phyloP scores from a whole-genome alignment of 345 rosid species.

The Limnanthes douglasii region DNA sequence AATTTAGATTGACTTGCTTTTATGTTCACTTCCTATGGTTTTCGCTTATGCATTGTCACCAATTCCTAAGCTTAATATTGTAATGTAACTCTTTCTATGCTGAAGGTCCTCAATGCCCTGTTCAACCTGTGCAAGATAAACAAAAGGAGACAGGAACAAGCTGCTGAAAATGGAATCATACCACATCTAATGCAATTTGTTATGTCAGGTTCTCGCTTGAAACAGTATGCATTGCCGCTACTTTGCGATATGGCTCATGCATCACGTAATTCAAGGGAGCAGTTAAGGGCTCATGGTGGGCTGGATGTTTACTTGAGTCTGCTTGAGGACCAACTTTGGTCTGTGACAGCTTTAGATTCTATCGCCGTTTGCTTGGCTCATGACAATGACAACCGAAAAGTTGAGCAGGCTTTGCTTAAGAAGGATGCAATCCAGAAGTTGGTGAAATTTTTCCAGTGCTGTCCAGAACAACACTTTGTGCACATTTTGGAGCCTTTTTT shows the following conservation, averaged over 20 bases:
- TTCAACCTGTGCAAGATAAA: conserved; percentile 99
- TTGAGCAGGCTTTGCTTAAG: conserved; percentile 86
- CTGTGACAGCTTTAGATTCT: conserved; percentile 87
- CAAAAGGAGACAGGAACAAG: conserved; percentile 98
- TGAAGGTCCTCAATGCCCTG: conserved; percentile 88
- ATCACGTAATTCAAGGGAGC: conserved; percentile 95
- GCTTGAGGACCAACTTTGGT: conserved; percentile 83
- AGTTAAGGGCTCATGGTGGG: conserved; percentile 92
- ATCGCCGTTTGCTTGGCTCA: conserved; percentile 95
- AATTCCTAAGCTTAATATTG: conserved; percentile 4
- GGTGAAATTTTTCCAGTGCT: conserved; percentile 85
- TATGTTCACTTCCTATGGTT: neutral
- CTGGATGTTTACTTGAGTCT: conserved; percentile 86
- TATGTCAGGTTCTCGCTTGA: conserved; percentile 61
- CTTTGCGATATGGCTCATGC: conserved; percentile 99
- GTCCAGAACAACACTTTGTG: conserved; percentile 91
- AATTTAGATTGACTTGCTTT: neutral
- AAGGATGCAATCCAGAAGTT: conserved; percentile 78
- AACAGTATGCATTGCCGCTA: conserved; percentile 75
- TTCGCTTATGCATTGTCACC: neutral
- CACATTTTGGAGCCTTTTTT: conserved; percentile 97
- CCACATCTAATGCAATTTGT: conserved; percentile 92
- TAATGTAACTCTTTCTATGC: conserved; percentile 2
- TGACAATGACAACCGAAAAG: conserved; percentile 92
- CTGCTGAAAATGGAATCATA: conserved; percentile 97